phyloP scores from a whole-genome alignment of 805 yeast species.

The Candida broadrunensis region DNA sequence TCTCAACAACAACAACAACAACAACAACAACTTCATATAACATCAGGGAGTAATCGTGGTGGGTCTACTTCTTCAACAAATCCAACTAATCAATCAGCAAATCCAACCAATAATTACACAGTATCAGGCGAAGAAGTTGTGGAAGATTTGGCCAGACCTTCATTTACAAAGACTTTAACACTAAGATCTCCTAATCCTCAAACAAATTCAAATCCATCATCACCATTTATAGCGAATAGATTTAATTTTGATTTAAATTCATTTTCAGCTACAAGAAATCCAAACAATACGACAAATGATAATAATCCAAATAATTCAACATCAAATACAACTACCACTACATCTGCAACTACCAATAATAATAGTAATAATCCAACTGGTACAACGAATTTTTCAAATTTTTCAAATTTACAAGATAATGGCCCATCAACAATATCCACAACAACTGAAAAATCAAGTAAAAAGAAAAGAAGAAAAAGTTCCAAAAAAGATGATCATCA shows the following conservation, averaged over 20 bases:
- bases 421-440: background rate
- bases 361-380: background rate
- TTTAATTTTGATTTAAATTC: constrained; percentile 16
- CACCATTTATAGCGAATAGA: constrained; percentile 16
- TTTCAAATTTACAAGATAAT: background rate
- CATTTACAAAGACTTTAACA: constrained; percentile 5
- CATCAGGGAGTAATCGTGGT: background rate
- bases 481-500: constrained; percentile 3
- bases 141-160: constrained; percentile 2
- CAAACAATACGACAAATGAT: background rate
- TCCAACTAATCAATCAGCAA: background rate
- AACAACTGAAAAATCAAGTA: background rate
- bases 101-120: background rate
- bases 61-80: background rate
- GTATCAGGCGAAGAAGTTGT: constrained; percentile 3
- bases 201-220: constrained; percentile 13
- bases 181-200: constrained; percentile 7
- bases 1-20: background rate
- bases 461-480: background rate
- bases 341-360: background rate
- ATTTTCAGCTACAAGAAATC: constrained; percentile 7
- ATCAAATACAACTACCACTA: background rate
- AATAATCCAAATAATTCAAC: background rate
- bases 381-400: background rate
- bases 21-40: constrained; percentile 1